Base-by-base conservation (phyloP, 2,329 filamentous ascomycete genomes). In the Lecanoromycetidae sp. region DNA sequence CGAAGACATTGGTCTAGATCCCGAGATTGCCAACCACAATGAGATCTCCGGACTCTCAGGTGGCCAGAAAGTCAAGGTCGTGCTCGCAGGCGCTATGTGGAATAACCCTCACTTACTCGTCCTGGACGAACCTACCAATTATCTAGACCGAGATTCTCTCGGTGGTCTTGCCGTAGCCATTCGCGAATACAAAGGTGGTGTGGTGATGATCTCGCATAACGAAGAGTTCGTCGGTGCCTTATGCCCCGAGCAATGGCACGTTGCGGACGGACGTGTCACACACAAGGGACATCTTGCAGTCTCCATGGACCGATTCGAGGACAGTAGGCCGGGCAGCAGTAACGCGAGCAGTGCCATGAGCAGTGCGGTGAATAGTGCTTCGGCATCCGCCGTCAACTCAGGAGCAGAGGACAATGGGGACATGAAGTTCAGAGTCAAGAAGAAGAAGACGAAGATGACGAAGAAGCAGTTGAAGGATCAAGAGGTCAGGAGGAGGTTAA, bases 161-260 rank as follows among this genome's bases (percentile, higher is more conserved):
- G 93, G 91, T 61, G 91, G 90, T 66, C 77, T 98, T 46, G 88
- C 91, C n/a, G 87, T 94, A 33, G 91, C 91, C 56, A 96, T 98
- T 60, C 86, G 88, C 57, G 91, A 96, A 62, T 98, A 93, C 79
- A 93, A 87, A 72, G 91, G 91, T 56, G 91, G 91, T 66, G 91
- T 98, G 2, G 88, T 98, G 55, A 94, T 98, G 81, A 98, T 98
- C 67, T 95, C 88, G 52, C 91, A 98, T 71, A 96, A 98, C 76
- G 88, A 96, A 63, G 91, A 98, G 66, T 98, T 98, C 60, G 88
- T 98, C 43, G 88, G 90, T 50, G 90, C 90, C 3, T 79, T 98
- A 9, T 91, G 91, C 68, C 85, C 84, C 3, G 93, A 98, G 71
- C 88, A 96, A 68, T 94, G 91, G 85, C 84, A 93, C 66, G 86